These are phyloP conservation scores for Microcera coccophila DNA, from an alignment of 2,329 filamentous ascomycete species.

Conservation along the genomic window DNA sequence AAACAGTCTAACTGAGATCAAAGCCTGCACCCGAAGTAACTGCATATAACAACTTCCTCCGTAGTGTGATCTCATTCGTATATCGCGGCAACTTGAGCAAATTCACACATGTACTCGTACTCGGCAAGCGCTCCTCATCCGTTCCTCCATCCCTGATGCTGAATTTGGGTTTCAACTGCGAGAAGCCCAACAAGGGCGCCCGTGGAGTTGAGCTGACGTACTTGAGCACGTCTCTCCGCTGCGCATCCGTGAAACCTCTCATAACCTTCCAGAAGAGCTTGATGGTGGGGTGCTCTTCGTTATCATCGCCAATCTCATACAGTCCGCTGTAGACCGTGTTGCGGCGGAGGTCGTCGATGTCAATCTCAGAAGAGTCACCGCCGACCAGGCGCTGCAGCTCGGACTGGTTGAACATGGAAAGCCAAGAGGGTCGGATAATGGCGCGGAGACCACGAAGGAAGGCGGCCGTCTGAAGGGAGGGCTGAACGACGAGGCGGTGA, in stretches of 20 bases:
- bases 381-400: constrained; percentile 92
- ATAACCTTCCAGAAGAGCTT: constrained; percentile 90
- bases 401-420: constrained; percentile 97
- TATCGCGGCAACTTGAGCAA: constrained; percentile 89
- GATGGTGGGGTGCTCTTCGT: constrained; percentile 78
- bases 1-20: constrained; percentile 60
- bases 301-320: constrained; percentile 86
- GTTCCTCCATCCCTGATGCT: constrained; percentile 73
- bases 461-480: constrained; percentile 73
- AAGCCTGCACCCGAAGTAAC: constrained; percentile 89
- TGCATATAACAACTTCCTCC: constrained; percentile 82
- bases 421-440: constrained; percentile 89
- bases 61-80: constrained; percentile 58
- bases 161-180: constrained; percentile 78
- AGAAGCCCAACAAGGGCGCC: constrained; percentile 84
- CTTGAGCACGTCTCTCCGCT: constrained; percentile 82
- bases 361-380: constrained; percentile 79
- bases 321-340: constrained; percentile 87
- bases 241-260: constrained; percentile 66
- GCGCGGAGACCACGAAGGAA: constrained; percentile 82
- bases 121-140: constrained; percentile 71
- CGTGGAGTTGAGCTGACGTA: constrained; percentile 93
- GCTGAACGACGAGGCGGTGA: constrained; percentile 79
- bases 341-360: constrained; percentile 76
- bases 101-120: constrained; percentile 94